These are phyloP conservation scores for Cystoderma amianthinum DNA, from an alignment of 768 basidiomycete genomes.

Conservation along the genomic window DNA sequence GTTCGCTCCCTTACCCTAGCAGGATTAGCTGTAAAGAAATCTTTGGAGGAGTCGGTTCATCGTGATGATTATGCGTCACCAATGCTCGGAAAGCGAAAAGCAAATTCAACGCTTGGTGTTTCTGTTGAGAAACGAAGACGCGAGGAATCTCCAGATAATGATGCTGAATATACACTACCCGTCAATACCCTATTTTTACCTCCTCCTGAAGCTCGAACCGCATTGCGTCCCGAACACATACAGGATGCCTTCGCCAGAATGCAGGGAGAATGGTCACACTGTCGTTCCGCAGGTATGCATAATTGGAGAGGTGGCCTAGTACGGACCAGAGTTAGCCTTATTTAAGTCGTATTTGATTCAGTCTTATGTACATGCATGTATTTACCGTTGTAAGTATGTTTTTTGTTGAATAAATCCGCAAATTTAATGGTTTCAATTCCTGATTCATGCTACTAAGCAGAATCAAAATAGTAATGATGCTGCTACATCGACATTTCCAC, in stretches of 20 bases:
- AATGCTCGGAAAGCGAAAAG: constrained; percentile 66
- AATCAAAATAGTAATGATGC: constrained; percentile 79
- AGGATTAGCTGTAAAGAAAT: constrained; percentile 77
- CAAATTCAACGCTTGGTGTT: constrained; percentile 29
- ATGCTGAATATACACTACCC: constrained; percentile 57
- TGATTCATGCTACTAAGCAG: no score
- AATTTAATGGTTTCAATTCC: no score
- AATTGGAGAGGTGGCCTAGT: constrained; percentile 87
- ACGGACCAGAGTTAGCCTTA: constrained; percentile 73
- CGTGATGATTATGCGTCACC: constrained; percentile 63
- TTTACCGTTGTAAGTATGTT: background rate
- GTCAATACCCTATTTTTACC: constrained; percentile 73
- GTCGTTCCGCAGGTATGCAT: constrained; percentile 78
- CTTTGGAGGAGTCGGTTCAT: constrained; percentile 65
- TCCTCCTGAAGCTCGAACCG: constrained; percentile 74
- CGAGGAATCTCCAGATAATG: constrained; percentile 55
- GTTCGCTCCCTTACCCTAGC: constrained; percentile 89
- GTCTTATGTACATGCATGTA: constrained; percentile 7
- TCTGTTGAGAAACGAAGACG: constrained; percentile 46
- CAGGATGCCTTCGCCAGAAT: constrained; percentile 88
- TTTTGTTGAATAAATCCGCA: background rate
- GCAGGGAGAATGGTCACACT: constrained; percentile 80
- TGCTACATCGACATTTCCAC: constrained; percentile 84
- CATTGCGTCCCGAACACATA: constrained; percentile 79
- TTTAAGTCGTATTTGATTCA: constrained; percentile 29